These are phyloP conservation scores for Ophiocordyceps sinensis DNA, from an alignment of 2,329 filamentous ascomycete genomes.

Conservation along the genomic window DNA sequence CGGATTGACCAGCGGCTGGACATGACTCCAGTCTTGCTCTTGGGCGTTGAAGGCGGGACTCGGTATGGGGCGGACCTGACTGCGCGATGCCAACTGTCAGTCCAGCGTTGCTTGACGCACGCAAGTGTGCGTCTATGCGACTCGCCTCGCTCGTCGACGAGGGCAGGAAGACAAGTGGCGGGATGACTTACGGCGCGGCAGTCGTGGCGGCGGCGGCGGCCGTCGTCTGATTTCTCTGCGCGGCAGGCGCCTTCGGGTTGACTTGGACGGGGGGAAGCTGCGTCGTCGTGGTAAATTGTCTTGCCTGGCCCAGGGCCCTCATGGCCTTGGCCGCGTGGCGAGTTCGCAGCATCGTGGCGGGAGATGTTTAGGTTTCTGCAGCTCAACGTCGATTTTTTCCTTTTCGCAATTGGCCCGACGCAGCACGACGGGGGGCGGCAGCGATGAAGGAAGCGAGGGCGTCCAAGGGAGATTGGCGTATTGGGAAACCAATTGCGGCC, in stretches of 20 bases:
- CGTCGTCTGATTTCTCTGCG: slow-evolving; percentile 34
- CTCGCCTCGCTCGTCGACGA: neutral
- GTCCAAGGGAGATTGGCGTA: too few species aligned
- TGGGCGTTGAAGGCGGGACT: slow-evolving; percentile 45
- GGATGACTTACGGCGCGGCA: slow-evolving; percentile 33
- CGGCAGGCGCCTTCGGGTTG: slow-evolving; percentile 24
- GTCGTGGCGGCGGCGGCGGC: slow-evolving; percentile 24
- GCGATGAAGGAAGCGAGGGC: too few species aligned
- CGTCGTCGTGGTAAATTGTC: slow-evolving; percentile 26
- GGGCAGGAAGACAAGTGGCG: slow-evolving; percentile 8
- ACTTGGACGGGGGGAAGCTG: slow-evolving; percentile 19
- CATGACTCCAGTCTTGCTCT: slow-evolving; percentile 38
- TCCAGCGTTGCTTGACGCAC: neutral
- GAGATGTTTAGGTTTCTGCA: too few species aligned
- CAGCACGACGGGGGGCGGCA: too few species aligned
- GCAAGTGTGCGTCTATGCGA: neutral
- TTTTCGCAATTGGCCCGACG: neutral
- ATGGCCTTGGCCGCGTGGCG: slow-evolving; percentile 32
- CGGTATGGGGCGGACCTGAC: slow-evolving; percentile 40
- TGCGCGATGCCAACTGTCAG: slow-evolving; percentile 1
- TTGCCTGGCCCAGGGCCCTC: slow-evolving; percentile 25
- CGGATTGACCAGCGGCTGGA: slow-evolving; percentile 52
- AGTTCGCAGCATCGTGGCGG: slow-evolving; percentile 31
- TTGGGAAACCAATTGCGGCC: too few species aligned
- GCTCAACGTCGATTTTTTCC: neutral